A percentile compares a stretch with the other conserved stretches of the same genome.
These are phyloP conservation scores for Coffea humblotiana DNA, from an alignment of 305 asterid species.

Conservation along the genomic window DNA sequence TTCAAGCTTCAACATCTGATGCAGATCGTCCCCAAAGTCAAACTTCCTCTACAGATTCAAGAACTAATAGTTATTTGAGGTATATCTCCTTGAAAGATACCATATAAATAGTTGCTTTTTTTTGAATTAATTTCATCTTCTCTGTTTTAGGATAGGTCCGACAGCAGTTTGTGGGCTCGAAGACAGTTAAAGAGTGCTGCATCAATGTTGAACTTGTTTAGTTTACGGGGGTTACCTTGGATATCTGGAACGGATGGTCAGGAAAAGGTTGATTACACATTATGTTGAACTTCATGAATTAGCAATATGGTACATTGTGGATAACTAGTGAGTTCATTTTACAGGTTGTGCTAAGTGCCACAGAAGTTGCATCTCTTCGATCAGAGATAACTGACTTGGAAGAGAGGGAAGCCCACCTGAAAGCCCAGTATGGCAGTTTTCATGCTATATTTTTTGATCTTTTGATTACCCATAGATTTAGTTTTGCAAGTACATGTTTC, in stretches of 20 bases:
- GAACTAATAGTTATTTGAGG: slow-evolving; percentile 33
- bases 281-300: neutral
- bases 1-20: slow-evolving; percentile 50
- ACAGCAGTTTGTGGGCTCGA: slow-evolving; percentile 40
- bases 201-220: slow-evolving; percentile 76
- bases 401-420: slow-evolving; percentile 82
- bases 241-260: slow-evolving; percentile 57
- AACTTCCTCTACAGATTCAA: slow-evolving; percentile 31
- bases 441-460: slow-evolving; percentile 1
- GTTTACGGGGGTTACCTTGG: slow-evolving; percentile 67
- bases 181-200: slow-evolving; percentile 47
- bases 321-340: slow-evolving; percentile 6
- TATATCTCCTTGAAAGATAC: slow-evolving; percentile 21
- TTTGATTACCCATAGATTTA: neutral
- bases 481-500: neutral
- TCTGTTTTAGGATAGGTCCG: slow-evolving; percentile 52
- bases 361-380: slow-evolving; percentile 87
- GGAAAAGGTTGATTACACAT: slow-evolving; percentile 58
- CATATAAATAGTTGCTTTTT: neutral
- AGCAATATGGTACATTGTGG: neutral
- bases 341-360: slow-evolving; percentile 78
- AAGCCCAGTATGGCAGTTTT: slow-evolving; percentile 70
- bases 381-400: slow-evolving; percentile 76
- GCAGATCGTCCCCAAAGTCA: slow-evolving; percentile 35
- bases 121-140: slow-evolving; percentile 5